Evolutionary conservation across 1,284 basidiomycete species (phyloP), one percentile per base, ranked within the genome.

Genomic region (Volvariella volvacea): DNA sequence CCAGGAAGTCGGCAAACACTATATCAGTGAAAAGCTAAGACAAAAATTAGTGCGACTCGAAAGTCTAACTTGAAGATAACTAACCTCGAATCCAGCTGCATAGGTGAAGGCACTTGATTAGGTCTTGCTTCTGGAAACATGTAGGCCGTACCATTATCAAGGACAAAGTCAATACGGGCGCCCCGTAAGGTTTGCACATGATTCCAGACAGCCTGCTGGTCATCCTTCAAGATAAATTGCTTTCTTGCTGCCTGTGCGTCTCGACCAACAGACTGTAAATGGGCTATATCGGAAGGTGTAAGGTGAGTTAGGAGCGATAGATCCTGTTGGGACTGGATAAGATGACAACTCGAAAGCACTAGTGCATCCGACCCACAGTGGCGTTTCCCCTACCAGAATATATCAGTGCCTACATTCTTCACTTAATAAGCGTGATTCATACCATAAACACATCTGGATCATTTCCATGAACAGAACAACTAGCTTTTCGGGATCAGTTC

Each of bases 1-100:
- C 76, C 22, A 97, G 66, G 60, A 96, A 98, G 60, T 99, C 95
- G 30, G 94, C 95, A 51, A 99, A 83, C 16, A 97, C 82, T 22
- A 98, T 67, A 59, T 98, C 96, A 1, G 94, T 96, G 63, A 91
- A 93, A 12, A 98, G 71, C 87, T 92, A 51, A 3, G 14, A 34
- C 28, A 41, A n/a, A n/a, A n/a, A n/a, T n/a, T n/a, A n/a, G n/a
- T n/a, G n/a, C n/a, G n/a, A n/a, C n/a, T n/a, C n/a, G n/a, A n/a
- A n/a, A n/a, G 19, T 20, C 14, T 6, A 36, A n/a, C 4, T 40
- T 45, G 3, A 22, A 48, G 19, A 19, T 17, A 16, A 33, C 43
- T 16, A 50, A 84, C 83, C 71, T 98, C 94, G 52, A 97, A 97
- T 1, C 92, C 91, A 55, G 88, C 90, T 92, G 45, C 9, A 48